Percentiles rank a stretch among this genome's conserved stretches.
Conservation (phyloP, 2,329 filamentous ascomycete genomes). For the Trichothecium sympodiale region DNA sequence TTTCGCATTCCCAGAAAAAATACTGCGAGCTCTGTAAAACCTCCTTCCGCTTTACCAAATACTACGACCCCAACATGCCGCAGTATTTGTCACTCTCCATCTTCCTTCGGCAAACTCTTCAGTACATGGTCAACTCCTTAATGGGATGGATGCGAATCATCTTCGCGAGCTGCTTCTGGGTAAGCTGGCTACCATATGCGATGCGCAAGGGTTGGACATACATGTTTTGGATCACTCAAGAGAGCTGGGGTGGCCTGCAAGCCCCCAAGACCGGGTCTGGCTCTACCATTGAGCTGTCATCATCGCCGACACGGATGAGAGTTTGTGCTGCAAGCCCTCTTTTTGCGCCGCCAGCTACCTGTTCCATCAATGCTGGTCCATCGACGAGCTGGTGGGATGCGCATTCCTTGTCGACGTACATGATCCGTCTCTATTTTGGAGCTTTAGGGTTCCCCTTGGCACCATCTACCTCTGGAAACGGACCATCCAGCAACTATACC, state of each 20-base stretch:
- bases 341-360: conserved; percentile 19
- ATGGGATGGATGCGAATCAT: conserved; percentile 68
- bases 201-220: conserved; percentile 90
- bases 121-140: conserved; percentile 61
- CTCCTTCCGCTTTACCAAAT: conserved; percentile 92
- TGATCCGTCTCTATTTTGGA: conserved; percentile 18
- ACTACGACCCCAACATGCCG: conserved; percentile 93
- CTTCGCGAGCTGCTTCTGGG: conserved; percentile 78
- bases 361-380: conserved; percentile 17
- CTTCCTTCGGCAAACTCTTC: conserved; percentile 66
- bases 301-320: conserved; percentile 10
- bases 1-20: conserved; percentile 98
- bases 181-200: conserved; percentile 76
- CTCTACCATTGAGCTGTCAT: conserved; percentile 18
- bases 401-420: conserved; percentile 7
- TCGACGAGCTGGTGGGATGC: conserved; percentile 12
- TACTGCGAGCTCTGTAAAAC: conserved; percentile 99
- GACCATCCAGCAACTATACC: background rate
- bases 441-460: background rate
- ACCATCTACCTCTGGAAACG: background rate
- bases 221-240: conserved; percentile 90
- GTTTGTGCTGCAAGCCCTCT: conserved; percentile 25
- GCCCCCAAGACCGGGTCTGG: background rate
- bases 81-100: conserved; percentile 66
- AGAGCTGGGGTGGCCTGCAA: conserved; percentile 27